Base-by-base conservation (phyloP, 208 protist genomes). In the Trypanosomatidae sp. region DNA sequence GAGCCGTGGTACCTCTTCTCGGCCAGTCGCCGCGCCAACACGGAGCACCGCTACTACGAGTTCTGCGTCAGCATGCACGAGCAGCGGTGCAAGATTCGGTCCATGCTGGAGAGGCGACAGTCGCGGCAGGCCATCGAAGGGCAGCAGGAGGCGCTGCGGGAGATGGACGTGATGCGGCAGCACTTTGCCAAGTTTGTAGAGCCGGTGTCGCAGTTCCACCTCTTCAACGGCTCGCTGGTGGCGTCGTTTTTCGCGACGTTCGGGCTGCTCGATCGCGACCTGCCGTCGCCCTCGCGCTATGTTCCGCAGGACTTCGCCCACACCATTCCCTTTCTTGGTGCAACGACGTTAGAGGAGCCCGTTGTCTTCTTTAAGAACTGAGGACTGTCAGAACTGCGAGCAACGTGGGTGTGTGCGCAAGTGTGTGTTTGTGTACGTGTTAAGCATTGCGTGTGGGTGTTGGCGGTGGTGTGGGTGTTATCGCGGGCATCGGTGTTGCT, bases 211-310 rank as follows among this genome's bases (percentile, higher is more conserved):
- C 13, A 43, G 19, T 95, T 93, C 69, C 75, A 79, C 58, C 84
- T 97, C 47, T 94, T 88, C 70, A 97, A 94, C 68, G 92, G 89
- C 30, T 95, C 92, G 2, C 70, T 97, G 10, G 91, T 95, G 33
- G 86, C 90, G 13, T 91, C 87, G 5, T 94, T 94, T 50, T 76
- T 97, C 17, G 89, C 87, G 7, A 91, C 89, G 0, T 93, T 90
- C 71, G 89, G 86, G 56, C 73, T 95, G 2, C 66, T 97, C 3
- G 85, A 94, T 55, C 85, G 91, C 8, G 77, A 87, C 43, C 53
- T 87, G 66, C 89, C 90, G 7, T 71, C 85, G 39, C 86, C 88
- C 13, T 94, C 87, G 47, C 85, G 88, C n/a, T 97, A 93, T 76
- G 87, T 94, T 7, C 83, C 91, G 43, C 87, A 93, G 66, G 92